Base-by-base conservation (phyloP, 2,329 filamentous ascomycete genomes). In the Mycosphaerella arachidis region DNA sequence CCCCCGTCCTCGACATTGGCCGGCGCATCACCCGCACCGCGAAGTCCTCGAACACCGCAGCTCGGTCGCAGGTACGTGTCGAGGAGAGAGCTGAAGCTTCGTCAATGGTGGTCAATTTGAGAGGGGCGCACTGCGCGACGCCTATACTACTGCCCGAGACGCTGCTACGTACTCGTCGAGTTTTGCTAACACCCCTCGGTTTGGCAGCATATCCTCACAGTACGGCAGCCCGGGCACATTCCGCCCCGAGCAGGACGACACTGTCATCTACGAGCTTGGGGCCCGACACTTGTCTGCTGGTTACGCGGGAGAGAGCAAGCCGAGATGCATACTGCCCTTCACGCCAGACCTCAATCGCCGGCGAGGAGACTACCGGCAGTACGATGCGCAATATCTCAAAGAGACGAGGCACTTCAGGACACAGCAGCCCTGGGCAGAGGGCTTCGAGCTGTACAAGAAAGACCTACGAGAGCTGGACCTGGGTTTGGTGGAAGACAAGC, bases 181-280 rank as follows among this genome's bases (percentile, higher is more conserved):
- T 24, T 24, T 24, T 2, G 24, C 24, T 24, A 24, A 24, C 24
- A 24, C 24, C 24, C 24, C 24, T 24, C 24, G 24, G 3, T 24
- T 24, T 24, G 24, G 3, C 24, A 89, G 66, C 80, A 86, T 69
- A 78, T 87, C 69, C 65, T 81, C 81, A 20, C 78, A 81, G 55
- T 84, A 81, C 65, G 82, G 82, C 31, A 86, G 85, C 5, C 83
- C 84, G 1, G 78, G 81, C 50, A 78, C 78, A 33, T 85, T 82
- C 63, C 83, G 85, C 20, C 71, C 72, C 53, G 81, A 85, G 59
- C 92, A 96, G 68, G 94, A 99, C 70, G 94, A 97, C 66, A 81
- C 88, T 6, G 76, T 96, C 5, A 83, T 99, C 46, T 80, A 97
- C 55, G 92, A 97, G 73, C 74, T 97, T 37, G 92, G 92, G 1